phyloP scores from a whole-genome alignment of 2,329 filamentous ascomycete species.

The Cordyceps fumosorosea region DNA sequence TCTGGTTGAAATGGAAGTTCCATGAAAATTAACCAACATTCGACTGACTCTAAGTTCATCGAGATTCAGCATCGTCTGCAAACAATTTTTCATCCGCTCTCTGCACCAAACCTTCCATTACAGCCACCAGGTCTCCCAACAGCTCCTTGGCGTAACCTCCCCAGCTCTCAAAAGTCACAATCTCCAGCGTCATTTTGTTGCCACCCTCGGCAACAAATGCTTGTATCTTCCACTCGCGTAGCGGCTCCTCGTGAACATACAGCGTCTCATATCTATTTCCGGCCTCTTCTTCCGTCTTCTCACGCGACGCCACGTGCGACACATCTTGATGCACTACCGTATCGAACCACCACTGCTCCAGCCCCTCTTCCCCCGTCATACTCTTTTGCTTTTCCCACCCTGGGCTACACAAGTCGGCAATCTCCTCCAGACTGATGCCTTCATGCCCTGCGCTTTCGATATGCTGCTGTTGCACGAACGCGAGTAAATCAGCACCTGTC shows the following conservation, averaged over 20 bases:
- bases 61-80: background rate
- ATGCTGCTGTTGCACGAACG: constrained; percentile 50
- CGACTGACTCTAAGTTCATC: background rate
- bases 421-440: constrained; percentile 47
- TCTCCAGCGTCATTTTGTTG: constrained; percentile 47
- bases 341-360: constrained; percentile 40
- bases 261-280: constrained; percentile 38
- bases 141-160: constrained; percentile 42
- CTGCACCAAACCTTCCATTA: constrained; percentile 34
- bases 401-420: constrained; percentile 38
- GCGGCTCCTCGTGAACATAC: constrained; percentile 51
- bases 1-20: background rate
- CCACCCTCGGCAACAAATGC: constrained; percentile 43
- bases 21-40: background rate
- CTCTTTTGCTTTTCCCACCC: constrained; percentile 29
- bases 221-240: constrained; percentile 55
- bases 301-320: constrained; percentile 49
- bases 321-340: constrained; percentile 54
- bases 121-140: constrained; percentile 41
- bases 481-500: constrained; percentile 46
- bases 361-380: constrained; percentile 15
- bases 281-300: constrained; percentile 31
- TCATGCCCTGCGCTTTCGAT: constrained; percentile 50
- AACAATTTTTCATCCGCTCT: constrained; percentile 23
- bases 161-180: constrained; percentile 55